A percentile compares a stretch with the other conserved stretches of the same genome.
Evolutionary conservation across 2,329 filamentous ascomycete species (phyloP).

Genomic region (Endocalyx cinctus): DNA sequence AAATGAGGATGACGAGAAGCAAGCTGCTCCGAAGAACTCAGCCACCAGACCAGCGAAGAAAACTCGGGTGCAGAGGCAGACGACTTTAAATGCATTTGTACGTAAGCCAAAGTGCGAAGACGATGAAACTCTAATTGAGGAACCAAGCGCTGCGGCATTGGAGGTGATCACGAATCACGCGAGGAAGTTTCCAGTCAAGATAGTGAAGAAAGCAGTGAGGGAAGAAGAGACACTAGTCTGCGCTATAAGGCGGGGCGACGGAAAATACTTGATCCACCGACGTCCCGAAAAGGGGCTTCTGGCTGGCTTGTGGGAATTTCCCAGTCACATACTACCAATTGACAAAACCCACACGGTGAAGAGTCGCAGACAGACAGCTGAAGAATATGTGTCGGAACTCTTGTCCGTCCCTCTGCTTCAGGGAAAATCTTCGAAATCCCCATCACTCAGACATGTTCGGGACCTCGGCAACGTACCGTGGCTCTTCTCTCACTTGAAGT

Average conservation of each 20-base stretch:
- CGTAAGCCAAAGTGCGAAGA: constrained; percentile 1
- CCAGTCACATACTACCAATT: constrained; percentile 36
- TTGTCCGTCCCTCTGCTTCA: constrained; percentile 12
- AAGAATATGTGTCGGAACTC: constrained; percentile 27
- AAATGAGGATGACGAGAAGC: not conserved
- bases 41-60: no score
- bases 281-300: constrained; percentile 51
- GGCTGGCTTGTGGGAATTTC: constrained; percentile 53
- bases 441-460: constrained; percentile 25
- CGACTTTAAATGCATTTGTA: constrained; percentile 22
- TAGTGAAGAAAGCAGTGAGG: constrained; percentile 47
- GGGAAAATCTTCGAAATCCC: constrained; percentile 1
- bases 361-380: constrained; percentile 32
- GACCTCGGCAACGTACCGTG: constrained; percentile 52
- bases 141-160: constrained; percentile 20
- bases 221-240: constrained; percentile 51
- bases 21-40: not conserved
- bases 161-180: constrained; percentile 40
- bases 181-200: constrained; percentile 46
- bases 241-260: constrained; percentile 40
- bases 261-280: constrained; percentile 42
- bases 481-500: constrained; percentile 52
- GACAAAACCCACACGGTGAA: constrained; percentile 20
- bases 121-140: constrained; percentile 2
- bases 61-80: constrained; percentile 13